A percentile compares a stretch with the other conserved stretches of the same genome.
phyloP scores from a whole-genome alignment of 2,329 filamentous ascomycete genomes.

The Neopestalotiopsis rosae region DNA sequence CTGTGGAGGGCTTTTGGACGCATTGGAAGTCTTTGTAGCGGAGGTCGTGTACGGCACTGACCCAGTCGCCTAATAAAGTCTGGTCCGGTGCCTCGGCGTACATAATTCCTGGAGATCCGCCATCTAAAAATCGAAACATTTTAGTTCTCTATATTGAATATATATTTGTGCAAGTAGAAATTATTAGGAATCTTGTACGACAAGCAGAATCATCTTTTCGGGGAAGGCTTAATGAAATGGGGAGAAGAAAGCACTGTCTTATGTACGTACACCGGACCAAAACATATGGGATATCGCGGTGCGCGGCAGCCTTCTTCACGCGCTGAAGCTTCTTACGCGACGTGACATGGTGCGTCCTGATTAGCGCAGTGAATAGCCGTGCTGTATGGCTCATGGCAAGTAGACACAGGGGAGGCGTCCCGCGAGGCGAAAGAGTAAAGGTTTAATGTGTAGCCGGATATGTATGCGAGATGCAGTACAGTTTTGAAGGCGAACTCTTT shows the following conservation, averaged over 20 bases:
- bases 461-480: too few relatives aligned
- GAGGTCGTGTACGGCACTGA: conserved; percentile 65
- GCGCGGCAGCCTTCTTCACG: conserved; percentile 68
- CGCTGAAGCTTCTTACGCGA: conserved; percentile 72
- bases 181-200: too few relatives aligned
- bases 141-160: too few relatives aligned
- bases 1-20: conserved; percentile 53
- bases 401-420: too few relatives aligned
- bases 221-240: too few relatives aligned
- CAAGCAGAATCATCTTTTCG: too few relatives aligned
- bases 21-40: conserved; percentile 78
- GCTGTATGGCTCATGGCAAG: conserved; percentile 22
- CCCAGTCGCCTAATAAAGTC: conserved; percentile 64
- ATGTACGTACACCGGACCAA: conserved; percentile 57
- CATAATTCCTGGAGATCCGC: conserved; percentile 77
- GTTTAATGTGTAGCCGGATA: too few relatives aligned
- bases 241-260: too few relatives aligned
- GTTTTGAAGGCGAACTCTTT: too few relatives aligned
- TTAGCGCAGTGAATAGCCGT: conserved; percentile 58
- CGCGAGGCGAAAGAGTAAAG: too few relatives aligned
- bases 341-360: conserved; percentile 82
- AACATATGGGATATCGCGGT: conserved; percentile 64
- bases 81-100: conserved; percentile 70
- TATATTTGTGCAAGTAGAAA: too few relatives aligned
- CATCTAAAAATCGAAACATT: conserved; percentile 37